phyloP scores from a whole-genome alignment of 345 rosid genomes.

The Excoecaria agallocha region DNA sequence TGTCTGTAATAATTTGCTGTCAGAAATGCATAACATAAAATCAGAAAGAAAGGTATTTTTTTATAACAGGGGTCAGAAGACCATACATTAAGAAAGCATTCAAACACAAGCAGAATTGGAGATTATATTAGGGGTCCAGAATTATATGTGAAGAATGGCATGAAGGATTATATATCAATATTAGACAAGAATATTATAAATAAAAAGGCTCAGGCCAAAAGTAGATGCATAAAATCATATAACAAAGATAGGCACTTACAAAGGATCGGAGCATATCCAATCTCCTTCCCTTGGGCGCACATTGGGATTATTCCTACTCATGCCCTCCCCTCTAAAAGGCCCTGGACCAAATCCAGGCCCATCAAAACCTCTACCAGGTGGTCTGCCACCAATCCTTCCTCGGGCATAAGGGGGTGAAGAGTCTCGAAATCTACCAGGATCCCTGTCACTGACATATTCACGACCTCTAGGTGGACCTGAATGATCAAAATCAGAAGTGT shows the following conservation, averaged over 20 bases:
- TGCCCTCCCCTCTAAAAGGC: constrained; percentile 45
- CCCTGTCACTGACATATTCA: constrained; percentile 56
- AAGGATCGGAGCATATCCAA: constrained; percentile 69
- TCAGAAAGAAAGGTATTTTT: background rate
- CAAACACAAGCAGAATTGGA: too few species aligned
- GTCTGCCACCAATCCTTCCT: constrained; percentile 66
- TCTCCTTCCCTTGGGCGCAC: constrained; percentile 95
- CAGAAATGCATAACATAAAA: background rate
- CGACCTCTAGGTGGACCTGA: constrained; percentile 48
- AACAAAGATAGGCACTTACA: constrained; percentile 40
- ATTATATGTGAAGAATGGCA: too few species aligned
- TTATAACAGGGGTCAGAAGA: background rate
- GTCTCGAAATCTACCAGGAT: constrained; percentile 63
- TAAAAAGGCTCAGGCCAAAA: too few species aligned
- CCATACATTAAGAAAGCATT: background rate
- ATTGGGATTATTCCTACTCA: constrained; percentile 58
- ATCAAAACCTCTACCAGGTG: constrained; percentile 57
- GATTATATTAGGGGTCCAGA: too few species aligned
- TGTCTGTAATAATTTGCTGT: background rate
- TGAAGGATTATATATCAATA: too few species aligned
- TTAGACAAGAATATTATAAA: too few species aligned
- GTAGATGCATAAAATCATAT: background rate
- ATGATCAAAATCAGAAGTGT: constrained; percentile 60
- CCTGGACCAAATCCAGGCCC: constrained; percentile 63
- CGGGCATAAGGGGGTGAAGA: constrained; percentile 60